A percentile compares a stretch with the other conserved stretches of the same genome.
Conservation (phyloP, 2,329 filamentous ascomycete species). For the Metarhizium sp. region DNA sequence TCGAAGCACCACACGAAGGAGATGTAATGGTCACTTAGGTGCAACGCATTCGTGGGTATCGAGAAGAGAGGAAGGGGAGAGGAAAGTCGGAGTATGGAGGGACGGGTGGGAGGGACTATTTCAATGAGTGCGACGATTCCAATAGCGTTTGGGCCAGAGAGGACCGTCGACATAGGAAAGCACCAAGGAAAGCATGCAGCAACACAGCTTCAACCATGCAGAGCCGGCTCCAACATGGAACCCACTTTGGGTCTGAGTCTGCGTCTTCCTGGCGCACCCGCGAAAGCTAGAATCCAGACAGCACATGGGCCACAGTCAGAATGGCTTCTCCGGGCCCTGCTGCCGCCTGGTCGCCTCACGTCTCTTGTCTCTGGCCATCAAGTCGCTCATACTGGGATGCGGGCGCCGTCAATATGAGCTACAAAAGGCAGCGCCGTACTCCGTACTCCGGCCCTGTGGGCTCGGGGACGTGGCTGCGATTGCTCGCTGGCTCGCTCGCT, state of each 20-base stretch:
- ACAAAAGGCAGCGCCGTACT: neutral
- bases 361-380: neutral
- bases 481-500: neutral
- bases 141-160: neutral
- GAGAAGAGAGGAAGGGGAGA: conserved; percentile 26
- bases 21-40: conserved; percentile 33
- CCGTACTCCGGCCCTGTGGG: neutral
- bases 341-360: neutral
- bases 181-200: neutral
- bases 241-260: conserved; percentile 5
- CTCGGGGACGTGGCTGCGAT: neutral
- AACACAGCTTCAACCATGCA: conserved; percentile 1
- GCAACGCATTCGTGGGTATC: conserved; percentile 41
- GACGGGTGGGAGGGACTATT: conserved; percentile 29
- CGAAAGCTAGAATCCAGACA: neutral
- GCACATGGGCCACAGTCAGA: neutral
- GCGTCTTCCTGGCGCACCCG: neutral
- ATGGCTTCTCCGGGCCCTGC: neutral
- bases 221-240: conserved; percentile 5
- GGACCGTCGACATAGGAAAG: no score
- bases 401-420: neutral
- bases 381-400: conserved; percentile 4
- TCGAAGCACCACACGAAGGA: conserved; percentile 37
- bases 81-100: conserved; percentile 12
- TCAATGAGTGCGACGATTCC: conserved; percentile 20